Base-by-base conservation (phyloP, 2,329 filamentous ascomycete genomes). In the Colletotrichum karsti region DNA sequence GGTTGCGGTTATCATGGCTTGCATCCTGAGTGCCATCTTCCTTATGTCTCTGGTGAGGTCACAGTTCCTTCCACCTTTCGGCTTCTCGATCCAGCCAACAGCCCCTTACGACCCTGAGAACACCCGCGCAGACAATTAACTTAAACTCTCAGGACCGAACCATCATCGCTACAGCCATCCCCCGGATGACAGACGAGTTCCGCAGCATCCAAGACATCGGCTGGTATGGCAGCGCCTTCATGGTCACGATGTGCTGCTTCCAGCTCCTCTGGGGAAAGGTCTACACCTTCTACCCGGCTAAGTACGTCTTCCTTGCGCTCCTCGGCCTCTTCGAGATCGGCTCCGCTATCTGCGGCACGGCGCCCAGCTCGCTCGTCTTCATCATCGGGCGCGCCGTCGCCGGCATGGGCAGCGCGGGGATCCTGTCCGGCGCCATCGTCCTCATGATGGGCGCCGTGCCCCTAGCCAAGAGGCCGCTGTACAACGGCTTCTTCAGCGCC, bases 371-470 rank as follows among this genome's bases (percentile, higher is more conserved):
- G 2, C 70, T 71, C 4, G 76, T 74, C 3, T 76, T 82, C 2
- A 82, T 82, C 15, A 68, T 74, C 0, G 81, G 81, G 0, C 75
- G 81, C n/a, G 78, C 78, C 0, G 42, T 83, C 1, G 74, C 80
- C 3, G 81, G 80, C 3, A 39, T 78, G 1, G 81, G 80, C 1
- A 76, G 72, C 5, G 84, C 83, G 5, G 85, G 85, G 20, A 74
- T 87, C 57, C 83, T 85, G 60, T 84, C 82, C 1, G 85, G 85
- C 15, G 79, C 81, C 35, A 81, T 85, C 22, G 81, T 84, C 37
- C 83, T 87, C 53, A 83, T 88, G 73, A 90, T 87, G 64, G 75
- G 74, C 41, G 74, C 74, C 5, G 77, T 78, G 1, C 77, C 78
- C 4, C 71, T 78, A 30, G 71, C 72, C 7, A 73, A 70, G 24